phyloP scores from a whole-genome alignment of 2,329 filamentous ascomycete genomes.

The Stachybotrys chartarum region DNA sequence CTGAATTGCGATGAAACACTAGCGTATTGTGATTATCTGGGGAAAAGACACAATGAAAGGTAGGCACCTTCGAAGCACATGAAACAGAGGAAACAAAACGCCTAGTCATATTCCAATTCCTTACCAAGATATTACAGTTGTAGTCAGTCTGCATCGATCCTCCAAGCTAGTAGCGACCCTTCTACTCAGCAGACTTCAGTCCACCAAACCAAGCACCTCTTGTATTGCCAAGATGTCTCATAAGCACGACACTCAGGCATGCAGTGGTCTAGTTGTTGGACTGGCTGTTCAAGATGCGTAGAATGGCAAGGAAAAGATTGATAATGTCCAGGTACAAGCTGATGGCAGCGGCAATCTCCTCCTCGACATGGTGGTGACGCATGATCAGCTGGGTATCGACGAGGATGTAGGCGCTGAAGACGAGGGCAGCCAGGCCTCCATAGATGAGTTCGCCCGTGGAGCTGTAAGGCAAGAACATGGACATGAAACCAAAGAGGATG shows the following conservation, averaged over 20 bases:
- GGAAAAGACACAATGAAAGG: no score
- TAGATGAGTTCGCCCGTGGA: constrained; percentile 81
- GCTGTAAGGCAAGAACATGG: constrained; percentile 77
- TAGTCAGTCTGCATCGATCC: background rate
- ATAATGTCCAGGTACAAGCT: constrained; percentile 93
- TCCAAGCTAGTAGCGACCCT: background rate
- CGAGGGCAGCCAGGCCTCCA: constrained; percentile 70
- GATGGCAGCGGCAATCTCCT: constrained; percentile 93
- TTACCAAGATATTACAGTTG: background rate
- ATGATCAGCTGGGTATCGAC: constrained; percentile 95
- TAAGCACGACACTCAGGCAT: background rate
- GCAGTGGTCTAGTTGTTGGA: constrained; percentile 65
- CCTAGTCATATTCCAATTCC: background rate
- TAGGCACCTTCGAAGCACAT: no score
- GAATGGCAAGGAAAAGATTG: constrained; percentile 93
- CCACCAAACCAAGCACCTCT: background rate
- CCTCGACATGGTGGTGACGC: constrained; percentile 93
- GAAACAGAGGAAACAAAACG: background rate
- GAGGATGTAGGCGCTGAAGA: constrained; percentile 92
- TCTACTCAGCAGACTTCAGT: background rate
- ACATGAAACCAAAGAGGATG: constrained; percentile 89
- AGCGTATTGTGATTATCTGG: no score
- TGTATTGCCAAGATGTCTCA: no score
- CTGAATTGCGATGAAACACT: no score
- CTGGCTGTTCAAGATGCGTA: constrained; percentile 94